Evolutionary conservation across 108 stramenopile species (phyloP).

Genomic region (Heterococcus sp.): DNA sequence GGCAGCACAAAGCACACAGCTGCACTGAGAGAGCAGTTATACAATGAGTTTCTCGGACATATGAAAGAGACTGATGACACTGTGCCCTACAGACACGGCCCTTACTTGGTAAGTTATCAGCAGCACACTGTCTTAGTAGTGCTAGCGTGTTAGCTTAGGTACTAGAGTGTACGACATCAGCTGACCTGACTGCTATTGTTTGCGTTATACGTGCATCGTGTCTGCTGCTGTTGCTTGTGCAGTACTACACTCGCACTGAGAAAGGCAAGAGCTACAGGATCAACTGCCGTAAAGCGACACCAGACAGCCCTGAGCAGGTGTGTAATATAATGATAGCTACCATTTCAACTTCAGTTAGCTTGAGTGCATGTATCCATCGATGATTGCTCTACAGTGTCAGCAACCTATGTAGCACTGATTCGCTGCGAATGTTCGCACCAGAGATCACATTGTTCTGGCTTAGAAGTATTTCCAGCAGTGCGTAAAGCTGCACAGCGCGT

Average conservation of each 20-base stretch:
- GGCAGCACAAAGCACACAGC: conserved; percentile 12
- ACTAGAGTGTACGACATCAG: too few species aligned
- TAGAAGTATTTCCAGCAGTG: too few species aligned
- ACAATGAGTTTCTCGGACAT: conserved; percentile 63
- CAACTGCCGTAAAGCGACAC: conserved; percentile 63
- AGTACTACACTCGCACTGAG: conserved; percentile 81
- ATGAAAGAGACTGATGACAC: conserved; percentile 75
- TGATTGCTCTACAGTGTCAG: too few species aligned
- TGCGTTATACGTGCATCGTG: background rate
- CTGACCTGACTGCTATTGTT: conserved; percentile 46
- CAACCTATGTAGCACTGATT: too few species aligned
- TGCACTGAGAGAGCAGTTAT: conserved; percentile 21
- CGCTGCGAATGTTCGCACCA: too few species aligned
- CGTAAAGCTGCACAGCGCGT: too few species aligned
- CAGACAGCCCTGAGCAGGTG: conserved; percentile 6
- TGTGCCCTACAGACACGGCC: conserved; percentile 64
- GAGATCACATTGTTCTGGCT: too few species aligned
- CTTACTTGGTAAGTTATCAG: conserved; percentile 60
- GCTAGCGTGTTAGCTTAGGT: too few species aligned
- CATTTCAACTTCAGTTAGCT: too few species aligned
- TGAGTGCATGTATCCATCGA: too few species aligned
- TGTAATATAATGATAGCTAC: too few species aligned
- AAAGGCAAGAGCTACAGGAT: conserved; percentile 77
- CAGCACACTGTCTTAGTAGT: too few species aligned
- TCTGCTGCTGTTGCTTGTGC: background rate